These are phyloP conservation scores for Pseudocercospora vitis DNA, from an alignment of 2,329 filamentous ascomycete species.

Conservation along the genomic window DNA sequence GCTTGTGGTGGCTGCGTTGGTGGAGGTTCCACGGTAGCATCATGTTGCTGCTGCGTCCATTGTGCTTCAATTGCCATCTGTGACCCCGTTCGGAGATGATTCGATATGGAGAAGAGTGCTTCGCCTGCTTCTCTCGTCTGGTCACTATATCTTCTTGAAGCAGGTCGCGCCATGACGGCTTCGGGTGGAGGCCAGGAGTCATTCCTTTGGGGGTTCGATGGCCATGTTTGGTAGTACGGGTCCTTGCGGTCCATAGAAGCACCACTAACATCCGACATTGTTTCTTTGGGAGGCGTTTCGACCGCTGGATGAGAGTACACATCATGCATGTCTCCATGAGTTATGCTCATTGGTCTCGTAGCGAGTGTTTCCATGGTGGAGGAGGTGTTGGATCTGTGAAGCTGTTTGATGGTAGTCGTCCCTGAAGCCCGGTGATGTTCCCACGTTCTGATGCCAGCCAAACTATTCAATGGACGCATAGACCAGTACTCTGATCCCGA, in stretches of 20 bases:
- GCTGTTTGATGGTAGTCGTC: neutral
- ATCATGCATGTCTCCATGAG: too few relatives aligned
- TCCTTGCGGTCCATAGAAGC: neutral
- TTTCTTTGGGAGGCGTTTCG: neutral
- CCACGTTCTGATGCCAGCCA: conserved; percentile 25
- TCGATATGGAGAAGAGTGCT: conserved; percentile 27
- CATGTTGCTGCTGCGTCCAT: conserved; percentile 6
- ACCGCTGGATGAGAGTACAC: neutral
- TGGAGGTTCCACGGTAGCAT: too few relatives aligned
- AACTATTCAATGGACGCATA: conserved; percentile 18
- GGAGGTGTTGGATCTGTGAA: neutral
- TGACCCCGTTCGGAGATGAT: conserved; percentile 13
- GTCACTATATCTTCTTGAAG: conserved; percentile 25
- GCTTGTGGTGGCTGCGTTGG: conserved; percentile 7
- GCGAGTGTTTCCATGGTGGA: neutral
- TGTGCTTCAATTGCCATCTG: conserved; percentile 3
- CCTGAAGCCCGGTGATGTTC: conserved; percentile 15
- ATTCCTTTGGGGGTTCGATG: neutral
- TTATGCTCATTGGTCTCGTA: too few relatives aligned
- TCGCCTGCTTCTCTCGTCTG: conserved; percentile 27
- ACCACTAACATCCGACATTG: neutral
- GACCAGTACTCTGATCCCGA: conserved; percentile 28
- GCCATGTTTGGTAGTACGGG: neutral
- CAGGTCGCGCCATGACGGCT: conserved; percentile 1
- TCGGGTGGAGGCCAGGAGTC: neutral